Base-by-base conservation (phyloP, 169 alveolate species). In the Eimeria necatrix region DNA sequence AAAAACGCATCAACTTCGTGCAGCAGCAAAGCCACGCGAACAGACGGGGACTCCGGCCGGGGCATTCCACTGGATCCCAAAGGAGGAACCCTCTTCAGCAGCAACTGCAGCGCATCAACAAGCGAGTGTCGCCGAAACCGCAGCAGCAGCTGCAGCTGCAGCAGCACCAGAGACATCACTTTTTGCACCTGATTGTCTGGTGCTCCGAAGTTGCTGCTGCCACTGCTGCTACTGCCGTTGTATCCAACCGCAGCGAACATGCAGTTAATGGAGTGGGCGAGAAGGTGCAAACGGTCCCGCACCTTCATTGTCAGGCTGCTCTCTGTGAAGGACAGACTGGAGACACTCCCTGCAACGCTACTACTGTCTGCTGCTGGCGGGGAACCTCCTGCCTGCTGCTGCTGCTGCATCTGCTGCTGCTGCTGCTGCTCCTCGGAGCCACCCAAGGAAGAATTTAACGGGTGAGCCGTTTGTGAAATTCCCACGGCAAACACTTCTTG, bases 81-180 rank as follows among this genome's bases (percentile, higher is more conserved):
- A 4, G 90, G 90, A 51, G 90, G 90, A 20, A 49, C 73, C 53
- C 73, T 22, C 73, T 53, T 81, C 90, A 81, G 24, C 49, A 52
- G 53, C 70, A 53, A 73, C 51, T 81, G 90, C 74, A 81, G 53
- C 53, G 90, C 70, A 51, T 53, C 90, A 51, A 81, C 74, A 81
- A 81, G 90, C 46, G 90, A 51, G 53, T 81, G 90, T 10, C 90
- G 14, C 73, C 90, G 60, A 20, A 81, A 81, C 32, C 90, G 90
- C 41, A 81, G 70, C 90, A 81, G 49, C 74, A 81, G 90, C 90
- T n/a, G 90, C 70, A 81, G 90, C 90, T 81, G 90, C 90, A 81
- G 90, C 73, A 81, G 26, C 52, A 81, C 74, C 32, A 81, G 20
- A 26, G 53, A 24, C 4, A 81, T 51, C 52, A 81, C 73, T 22